phyloP scores from a whole-genome alignment of 2,329 filamentous ascomycete species.

The Exophiala oligosperma region DNA sequence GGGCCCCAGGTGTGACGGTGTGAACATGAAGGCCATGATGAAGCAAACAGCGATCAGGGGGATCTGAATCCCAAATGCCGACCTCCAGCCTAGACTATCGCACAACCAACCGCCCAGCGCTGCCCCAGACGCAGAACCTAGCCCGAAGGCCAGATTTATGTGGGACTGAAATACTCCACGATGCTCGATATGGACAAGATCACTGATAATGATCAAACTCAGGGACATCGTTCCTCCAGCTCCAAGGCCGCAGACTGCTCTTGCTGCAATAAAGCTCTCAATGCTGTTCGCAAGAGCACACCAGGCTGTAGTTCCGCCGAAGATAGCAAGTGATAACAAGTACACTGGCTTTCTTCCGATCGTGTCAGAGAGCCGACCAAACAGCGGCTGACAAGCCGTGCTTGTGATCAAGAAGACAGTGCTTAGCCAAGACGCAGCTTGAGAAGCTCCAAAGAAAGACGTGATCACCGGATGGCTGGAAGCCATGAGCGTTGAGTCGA shows the following conservation, averaged over 20 bases:
- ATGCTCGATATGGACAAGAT: slow-evolving; percentile 65
- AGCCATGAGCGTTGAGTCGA: slow-evolving; percentile 80
- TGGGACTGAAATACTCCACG: slow-evolving; percentile 73
- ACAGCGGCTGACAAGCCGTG: slow-evolving; percentile 75
- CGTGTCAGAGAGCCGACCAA: slow-evolving; percentile 70
- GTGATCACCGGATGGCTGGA: slow-evolving; percentile 79
- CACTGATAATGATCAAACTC: slow-evolving; percentile 60
- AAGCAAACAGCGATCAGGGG: slow-evolving; percentile 65
- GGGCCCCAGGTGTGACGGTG: slow-evolving; percentile 60
- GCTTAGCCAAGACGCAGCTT: slow-evolving; percentile 79
- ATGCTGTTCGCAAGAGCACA: slow-evolving; percentile 66
- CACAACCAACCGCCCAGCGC: slow-evolving; percentile 69
- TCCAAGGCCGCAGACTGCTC: slow-evolving; percentile 63
- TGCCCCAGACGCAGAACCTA: slow-evolving; percentile 67
- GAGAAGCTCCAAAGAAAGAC: slow-evolving; percentile 74
- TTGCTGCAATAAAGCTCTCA: slow-evolving; percentile 63
- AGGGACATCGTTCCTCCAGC: slow-evolving; percentile 70
- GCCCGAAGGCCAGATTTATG: slow-evolving; percentile 70
- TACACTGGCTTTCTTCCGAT: slow-evolving; percentile 61
- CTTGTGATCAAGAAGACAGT: slow-evolving; percentile 73
- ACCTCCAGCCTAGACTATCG: slow-evolving; percentile 73
- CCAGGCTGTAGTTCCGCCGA: slow-evolving; percentile 62
- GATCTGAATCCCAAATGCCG: slow-evolving; percentile 70
- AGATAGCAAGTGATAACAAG: slow-evolving; percentile 64
- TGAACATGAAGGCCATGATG: slow-evolving; percentile 62